phyloP scores from a whole-genome alignment of 163 green algal species.

The Prototheca wickerhamii region DNA sequence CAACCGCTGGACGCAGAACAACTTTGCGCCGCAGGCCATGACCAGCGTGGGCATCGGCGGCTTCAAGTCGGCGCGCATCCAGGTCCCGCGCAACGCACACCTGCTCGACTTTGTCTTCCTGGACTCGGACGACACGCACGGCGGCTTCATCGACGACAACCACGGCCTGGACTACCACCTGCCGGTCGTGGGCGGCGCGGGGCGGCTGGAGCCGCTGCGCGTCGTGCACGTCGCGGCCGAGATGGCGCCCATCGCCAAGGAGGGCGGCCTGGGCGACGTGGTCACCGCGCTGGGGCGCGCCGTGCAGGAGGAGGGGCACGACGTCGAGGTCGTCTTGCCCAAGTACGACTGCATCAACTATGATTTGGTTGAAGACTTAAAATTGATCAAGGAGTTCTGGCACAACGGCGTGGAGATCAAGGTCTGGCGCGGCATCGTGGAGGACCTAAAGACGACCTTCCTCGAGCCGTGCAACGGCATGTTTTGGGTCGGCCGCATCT shows the following conservation, averaged over 20 bases:
- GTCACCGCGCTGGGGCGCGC: conserved; percentile 87
- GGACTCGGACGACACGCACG: conserved; percentile 48
- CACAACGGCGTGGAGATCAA: conserved; percentile 35
- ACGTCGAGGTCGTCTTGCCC: conserved; percentile 83
- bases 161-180: conserved; percentile 91
- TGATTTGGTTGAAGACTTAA: conserved; percentile 43
- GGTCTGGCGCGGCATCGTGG: conserved; percentile 46
- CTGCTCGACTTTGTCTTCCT: conserved; percentile 91
- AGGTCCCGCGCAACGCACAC: conserved; percentile 76
- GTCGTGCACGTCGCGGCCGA: conserved; percentile 93
- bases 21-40: conserved; percentile 41
- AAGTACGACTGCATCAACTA: conserved; percentile 91
- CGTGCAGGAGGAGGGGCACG: conserved; percentile 84
- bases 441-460: conserved; percentile 59
- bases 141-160: conserved; percentile 84
- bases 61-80: conserved; percentile 36
- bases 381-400: conserved; percentile 28
- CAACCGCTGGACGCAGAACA: conserved; percentile 69
- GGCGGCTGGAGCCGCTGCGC: conserved; percentile 53
- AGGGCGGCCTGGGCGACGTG: conserved; percentile 93
- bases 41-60: conserved; percentile 21
- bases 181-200: conserved; percentile 44
- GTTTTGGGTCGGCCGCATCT: conserved; percentile 76
- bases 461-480: conserved; percentile 90
- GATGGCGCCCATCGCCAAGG: conserved; percentile 98